phyloP scores from a whole-genome alignment of 208 protist species.

The Sergeia podlipaevii region DNA sequence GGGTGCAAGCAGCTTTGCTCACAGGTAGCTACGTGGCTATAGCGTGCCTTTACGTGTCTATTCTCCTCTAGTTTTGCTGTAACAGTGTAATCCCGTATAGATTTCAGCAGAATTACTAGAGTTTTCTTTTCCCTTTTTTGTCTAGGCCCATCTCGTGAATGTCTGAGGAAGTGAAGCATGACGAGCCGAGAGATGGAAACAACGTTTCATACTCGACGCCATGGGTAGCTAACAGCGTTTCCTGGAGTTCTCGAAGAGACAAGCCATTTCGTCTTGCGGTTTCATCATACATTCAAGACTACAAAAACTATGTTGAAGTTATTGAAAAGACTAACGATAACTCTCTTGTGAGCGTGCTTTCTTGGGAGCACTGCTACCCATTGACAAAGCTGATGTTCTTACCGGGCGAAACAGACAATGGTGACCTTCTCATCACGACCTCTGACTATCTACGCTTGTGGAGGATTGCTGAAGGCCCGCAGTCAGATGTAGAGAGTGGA shows the following conservation, averaged over 20 bases:
- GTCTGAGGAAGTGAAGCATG: background rate
- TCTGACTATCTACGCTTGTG: slow-evolving; percentile 99
- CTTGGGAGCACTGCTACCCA: slow-evolving; percentile 97
- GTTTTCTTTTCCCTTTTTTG: background rate
- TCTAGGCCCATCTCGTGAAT: background rate
- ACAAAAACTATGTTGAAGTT: slow-evolving; percentile 94
- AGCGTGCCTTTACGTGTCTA: no score
- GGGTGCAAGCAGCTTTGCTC: no score
- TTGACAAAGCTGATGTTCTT: slow-evolving; percentile 97
- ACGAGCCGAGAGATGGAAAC: slow-evolving; percentile 16
- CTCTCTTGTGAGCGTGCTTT: slow-evolving; percentile 52
- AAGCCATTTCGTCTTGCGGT: slow-evolving; percentile 91
- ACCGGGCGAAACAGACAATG: slow-evolving; percentile 64
- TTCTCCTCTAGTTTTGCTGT: no score
- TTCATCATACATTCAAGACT: slow-evolving; percentile 95
- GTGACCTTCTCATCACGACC: slow-evolving; percentile 96
- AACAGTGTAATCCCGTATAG: no score
- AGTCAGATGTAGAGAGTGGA: background rate
- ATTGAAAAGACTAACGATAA: slow-evolving; percentile 76
- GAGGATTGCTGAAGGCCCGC: slow-evolving; percentile 68
- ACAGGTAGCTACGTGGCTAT: no score
- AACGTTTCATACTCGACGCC: slow-evolving; percentile 90
- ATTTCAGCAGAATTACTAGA: no score
- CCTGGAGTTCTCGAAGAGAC: slow-evolving; percentile 73
- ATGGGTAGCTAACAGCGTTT: slow-evolving; percentile 96